Evolutionary conservation across 2,329 filamentous ascomycete species (phyloP).

Genomic region (Talaromyces marneffei): DNA sequence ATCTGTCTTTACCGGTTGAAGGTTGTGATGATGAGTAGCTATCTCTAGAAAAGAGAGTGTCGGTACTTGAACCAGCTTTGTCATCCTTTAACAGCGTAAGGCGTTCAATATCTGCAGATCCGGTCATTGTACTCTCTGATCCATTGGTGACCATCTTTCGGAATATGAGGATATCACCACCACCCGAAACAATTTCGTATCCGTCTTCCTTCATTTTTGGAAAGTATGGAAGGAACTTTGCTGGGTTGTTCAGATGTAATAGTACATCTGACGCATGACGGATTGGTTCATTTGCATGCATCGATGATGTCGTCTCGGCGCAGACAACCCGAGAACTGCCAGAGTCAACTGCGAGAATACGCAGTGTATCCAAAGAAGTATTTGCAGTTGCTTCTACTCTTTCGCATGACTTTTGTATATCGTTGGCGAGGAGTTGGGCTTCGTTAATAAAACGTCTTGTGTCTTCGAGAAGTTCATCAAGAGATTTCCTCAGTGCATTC

Average conservation of each 20-base stretch:
- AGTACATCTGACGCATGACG: constrained; percentile 31
- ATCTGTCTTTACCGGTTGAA: neutral
- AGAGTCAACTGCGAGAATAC: constrained; percentile 36
- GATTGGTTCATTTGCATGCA: constrained; percentile 21
- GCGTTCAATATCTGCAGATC: neutral
- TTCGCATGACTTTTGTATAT: constrained; percentile 9
- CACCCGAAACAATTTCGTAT: constrained; percentile 39
- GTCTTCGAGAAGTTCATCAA: neutral
- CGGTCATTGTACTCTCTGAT: neutral
- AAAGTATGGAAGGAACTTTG: constrained; percentile 39
- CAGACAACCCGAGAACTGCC: constrained; percentile 25
- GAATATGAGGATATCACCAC: constrained; percentile 39
- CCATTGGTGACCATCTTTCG: neutral
- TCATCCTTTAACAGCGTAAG: neutral
- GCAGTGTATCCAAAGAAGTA: constrained; percentile 22
- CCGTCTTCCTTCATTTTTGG: constrained; percentile 33
- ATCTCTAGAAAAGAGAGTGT: neutral
- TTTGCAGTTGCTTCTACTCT: constrained; percentile 13
- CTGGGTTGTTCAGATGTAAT: constrained; percentile 33
- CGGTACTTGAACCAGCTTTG: neutral
- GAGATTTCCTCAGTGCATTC: neutral
- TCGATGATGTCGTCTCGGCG: constrained; percentile 30
- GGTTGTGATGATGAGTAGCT: neutral
- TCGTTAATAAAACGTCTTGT: constrained; percentile 11
- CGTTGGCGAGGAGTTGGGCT: constrained; percentile 5